Conservation (phyloP, 73 alveolate genomes). For the Paramecium caudatum region DNA sequence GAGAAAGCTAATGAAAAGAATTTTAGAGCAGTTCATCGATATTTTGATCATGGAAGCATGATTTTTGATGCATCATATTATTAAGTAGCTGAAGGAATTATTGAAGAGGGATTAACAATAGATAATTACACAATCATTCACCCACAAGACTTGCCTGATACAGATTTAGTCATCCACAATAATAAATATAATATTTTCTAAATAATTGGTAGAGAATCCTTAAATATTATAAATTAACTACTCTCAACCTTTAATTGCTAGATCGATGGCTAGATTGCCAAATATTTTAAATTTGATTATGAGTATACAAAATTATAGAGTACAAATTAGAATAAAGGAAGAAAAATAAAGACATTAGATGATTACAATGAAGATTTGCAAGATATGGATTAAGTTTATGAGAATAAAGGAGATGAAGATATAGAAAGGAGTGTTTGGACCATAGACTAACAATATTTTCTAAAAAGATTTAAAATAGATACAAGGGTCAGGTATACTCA, state of each 20-base stretch:
- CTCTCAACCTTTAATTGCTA: background rate
- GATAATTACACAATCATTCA: constrained; percentile 48
- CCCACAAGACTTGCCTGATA: constrained; percentile 30
- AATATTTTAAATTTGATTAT: background rate
- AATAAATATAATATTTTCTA: constrained; percentile 4
- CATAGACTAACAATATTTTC: background rate
- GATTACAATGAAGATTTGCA: constrained; percentile 20
- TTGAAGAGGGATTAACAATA: constrained; percentile 12
- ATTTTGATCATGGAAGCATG: constrained; percentile 83
- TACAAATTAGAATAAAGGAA: background rate
- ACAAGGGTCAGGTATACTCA: constrained; percentile 44
- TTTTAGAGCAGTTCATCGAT: constrained; percentile 91
- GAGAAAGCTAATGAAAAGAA: constrained; percentile 91
- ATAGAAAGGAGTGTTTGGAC: background rate
- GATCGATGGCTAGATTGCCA: background rate
- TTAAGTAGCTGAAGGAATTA: constrained; percentile 13
- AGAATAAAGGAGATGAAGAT: constrained; percentile 43
- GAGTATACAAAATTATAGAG: background rate
- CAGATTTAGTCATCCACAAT: constrained; percentile 50
- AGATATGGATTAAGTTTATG: background rate
- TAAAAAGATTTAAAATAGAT: constrained; percentile 11
- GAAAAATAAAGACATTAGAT: constrained; percentile 3
- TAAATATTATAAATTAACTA: background rate
- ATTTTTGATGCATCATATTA: constrained; percentile 87
- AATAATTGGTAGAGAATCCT: constrained; percentile 55